Base-by-base conservation (phyloP, 345 rosid species). In the Salix brachista region DNA sequence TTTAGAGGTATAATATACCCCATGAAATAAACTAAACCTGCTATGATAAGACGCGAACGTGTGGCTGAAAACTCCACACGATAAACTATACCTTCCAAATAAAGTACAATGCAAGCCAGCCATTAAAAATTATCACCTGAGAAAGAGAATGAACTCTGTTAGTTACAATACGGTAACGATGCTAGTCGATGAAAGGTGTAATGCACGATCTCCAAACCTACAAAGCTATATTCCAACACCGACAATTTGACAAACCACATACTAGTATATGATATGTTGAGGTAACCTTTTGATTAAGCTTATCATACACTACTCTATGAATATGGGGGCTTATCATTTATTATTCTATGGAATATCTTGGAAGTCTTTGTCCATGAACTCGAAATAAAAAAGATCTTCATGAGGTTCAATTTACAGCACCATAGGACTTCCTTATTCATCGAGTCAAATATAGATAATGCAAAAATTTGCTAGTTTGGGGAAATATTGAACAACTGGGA, bases 71-170 rank as follows among this genome's bases (percentile, higher is more conserved):
- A 44, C 61, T 23, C 74, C 39, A 26, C 14, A 28, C 62, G n/a
- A 25, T 75, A 46, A 48, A 23, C 10, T 30, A 36, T 32, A 34
- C 34, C 66, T 64, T 28, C 76, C 16, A 17, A 3, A 70, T 8
- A 44, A 23, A 26, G 62, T 56, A 76, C 14, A 56, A 34, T 25
- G 39, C 16, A 11, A 58, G 0, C 50, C 60, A 39, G 23, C 21
- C 64, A 30, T 58, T 23, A 74, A 11, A 52, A 28, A 17, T 41
- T 28, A 66, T 65, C 69, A 65, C 83, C 83, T 75, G 79, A n/a
- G 36, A 70, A 23, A 5, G 37, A 71, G 39, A 80, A 11, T 6
- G 19, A 12, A 42, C 9, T n/a, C 6, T 78, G 62, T 11, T 26
- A 44, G 12, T 56, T 41, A 6, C 5, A 69, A 67, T 26, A 39